Percentiles rank a stretch among this genome's conserved stretches.
These are phyloP conservation scores for Colletotrichum zoysiae DNA, from an alignment of 2,329 filamentous ascomycete species.

Conservation along the genomic window DNA sequence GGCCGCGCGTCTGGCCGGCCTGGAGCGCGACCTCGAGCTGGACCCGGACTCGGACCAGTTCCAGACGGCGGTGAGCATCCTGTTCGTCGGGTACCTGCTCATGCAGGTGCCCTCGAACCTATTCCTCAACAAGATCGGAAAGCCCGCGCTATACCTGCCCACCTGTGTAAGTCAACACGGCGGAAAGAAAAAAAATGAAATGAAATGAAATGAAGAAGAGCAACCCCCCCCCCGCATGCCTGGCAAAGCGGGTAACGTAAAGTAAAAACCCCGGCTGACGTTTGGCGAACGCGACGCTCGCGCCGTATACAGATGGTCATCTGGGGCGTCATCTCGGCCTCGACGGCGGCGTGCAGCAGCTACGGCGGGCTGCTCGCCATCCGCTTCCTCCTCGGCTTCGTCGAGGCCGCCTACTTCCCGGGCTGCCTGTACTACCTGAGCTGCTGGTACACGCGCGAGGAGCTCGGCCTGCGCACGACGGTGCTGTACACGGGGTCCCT, in stretches of 20 bases:
- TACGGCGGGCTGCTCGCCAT: conserved; percentile 51
- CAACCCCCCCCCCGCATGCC: too few relatives aligned
- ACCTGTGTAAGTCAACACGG: conserved; percentile 53
- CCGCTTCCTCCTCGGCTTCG: conserved; percentile 48
- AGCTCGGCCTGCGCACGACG: conserved; percentile 74
- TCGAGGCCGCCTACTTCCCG: conserved; percentile 39
- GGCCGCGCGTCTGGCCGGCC: conserved; percentile 65
- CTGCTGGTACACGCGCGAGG: conserved; percentile 78
- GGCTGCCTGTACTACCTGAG: conserved; percentile 73
- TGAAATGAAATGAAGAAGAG: too few relatives aligned
- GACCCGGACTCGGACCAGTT: conserved; percentile 49
- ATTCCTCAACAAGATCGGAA: conserved; percentile 64
- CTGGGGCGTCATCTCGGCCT: conserved; percentile 61
- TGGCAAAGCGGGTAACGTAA: too few relatives aligned
- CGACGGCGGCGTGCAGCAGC: conserved; percentile 51
- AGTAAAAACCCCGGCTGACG: not conserved
- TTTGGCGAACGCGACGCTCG: not conserved
- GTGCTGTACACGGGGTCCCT: conserved; percentile 77
- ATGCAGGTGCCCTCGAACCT: conserved; percentile 66
- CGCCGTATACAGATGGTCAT: conserved; percentile 48
- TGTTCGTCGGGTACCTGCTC: conserved; percentile 64
- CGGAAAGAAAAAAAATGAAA: too few relatives aligned
- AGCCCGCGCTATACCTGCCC: conserved; percentile 60
- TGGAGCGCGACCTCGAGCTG: conserved; percentile 54
- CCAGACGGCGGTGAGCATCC: conserved; percentile 61